Percentiles rank a stretch among this genome's conserved stretches.
Conservation (phyloP, 2,329 filamentous ascomycete species). For the Chrysoporthe puriensis region DNA sequence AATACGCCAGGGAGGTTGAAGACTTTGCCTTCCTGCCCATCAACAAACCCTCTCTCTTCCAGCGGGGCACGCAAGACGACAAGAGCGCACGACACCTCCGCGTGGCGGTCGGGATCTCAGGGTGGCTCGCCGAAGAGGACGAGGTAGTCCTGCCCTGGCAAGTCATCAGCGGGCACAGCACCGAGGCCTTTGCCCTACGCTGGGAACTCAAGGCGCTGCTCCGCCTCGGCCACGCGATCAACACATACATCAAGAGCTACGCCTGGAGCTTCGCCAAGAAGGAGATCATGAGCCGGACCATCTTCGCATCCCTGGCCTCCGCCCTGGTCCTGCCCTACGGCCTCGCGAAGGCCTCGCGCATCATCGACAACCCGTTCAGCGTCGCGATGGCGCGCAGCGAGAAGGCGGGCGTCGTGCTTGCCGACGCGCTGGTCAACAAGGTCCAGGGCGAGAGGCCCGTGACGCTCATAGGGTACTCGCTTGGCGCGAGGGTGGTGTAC, state of each 20-base stretch:
- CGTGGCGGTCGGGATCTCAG: slow-evolving; percentile 84
- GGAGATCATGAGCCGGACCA: slow-evolving; percentile 74
- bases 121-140: slow-evolving; percentile 76
- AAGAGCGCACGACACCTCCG: slow-evolving; percentile 60
- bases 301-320: slow-evolving; percentile 69
- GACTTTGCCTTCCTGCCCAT: slow-evolving; percentile 82
- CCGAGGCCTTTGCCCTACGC: slow-evolving; percentile 82
- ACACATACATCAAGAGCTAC: slow-evolving; percentile 71
- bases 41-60: slow-evolving; percentile 47
- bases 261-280: slow-evolving; percentile 75
- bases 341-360: slow-evolving; percentile 67
- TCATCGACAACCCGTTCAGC: slow-evolving; percentile 81
- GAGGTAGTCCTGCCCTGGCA: slow-evolving; percentile 83
- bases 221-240: slow-evolving; percentile 74
- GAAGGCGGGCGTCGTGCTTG: slow-evolving; percentile 78
- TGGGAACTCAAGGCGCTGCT: slow-evolving; percentile 82
- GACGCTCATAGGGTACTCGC: slow-evolving; percentile 78
- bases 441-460: slow-evolving; percentile 83
- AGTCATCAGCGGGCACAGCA: slow-evolving; percentile 64
- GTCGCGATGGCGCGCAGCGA: slow-evolving; percentile 76
- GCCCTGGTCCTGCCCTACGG: slow-evolving; percentile 71
- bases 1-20: slow-evolving; percentile 84
- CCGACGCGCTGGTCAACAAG: slow-evolving; percentile 80
- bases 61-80: slow-evolving; percentile 36
- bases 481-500: slow-evolving; percentile 82